These are phyloP conservation scores for Lenzites betulinus DNA, from an alignment of 768 basidiomycete genomes.

Conservation along the genomic window DNA sequence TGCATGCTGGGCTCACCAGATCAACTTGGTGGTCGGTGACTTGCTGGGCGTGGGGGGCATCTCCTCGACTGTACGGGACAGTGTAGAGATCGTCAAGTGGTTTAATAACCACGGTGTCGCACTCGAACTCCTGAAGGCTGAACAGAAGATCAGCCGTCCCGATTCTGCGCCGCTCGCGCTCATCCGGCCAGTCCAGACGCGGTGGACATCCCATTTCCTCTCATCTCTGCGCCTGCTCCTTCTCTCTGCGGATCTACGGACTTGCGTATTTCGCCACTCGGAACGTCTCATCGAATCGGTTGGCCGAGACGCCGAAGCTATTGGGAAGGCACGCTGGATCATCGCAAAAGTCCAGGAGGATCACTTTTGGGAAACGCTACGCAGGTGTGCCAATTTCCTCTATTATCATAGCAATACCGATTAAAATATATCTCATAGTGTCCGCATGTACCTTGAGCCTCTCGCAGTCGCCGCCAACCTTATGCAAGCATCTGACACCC, in stretches of 20 bases:
- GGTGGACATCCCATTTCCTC: conserved; percentile 23
- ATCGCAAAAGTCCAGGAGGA: conserved; percentile 1
- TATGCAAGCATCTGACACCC: neutral
- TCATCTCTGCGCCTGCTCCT: conserved; percentile 2
- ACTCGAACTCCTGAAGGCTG: conserved; percentile 20
- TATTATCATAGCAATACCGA: neutral
- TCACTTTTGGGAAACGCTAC: conserved; percentile 4
- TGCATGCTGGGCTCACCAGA: conserved; percentile 30
- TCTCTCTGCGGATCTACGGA: neutral
- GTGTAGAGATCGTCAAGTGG: conserved; percentile 29
- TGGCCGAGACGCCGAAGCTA: conserved; percentile 15
- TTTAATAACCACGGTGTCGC: conserved; percentile 33
- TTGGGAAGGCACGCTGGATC: neutral
- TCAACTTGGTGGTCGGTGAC: conserved; percentile 33
- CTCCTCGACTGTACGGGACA: neutral
- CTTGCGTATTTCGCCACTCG: neutral
- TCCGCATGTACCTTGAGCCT: neutral
- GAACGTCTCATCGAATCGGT: neutral
- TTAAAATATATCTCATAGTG: neutral
- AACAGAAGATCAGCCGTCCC: conserved; percentile 6
- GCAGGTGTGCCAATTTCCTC: neutral
- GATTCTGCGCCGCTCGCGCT: neutral
- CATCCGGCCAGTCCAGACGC: conserved; percentile 18
- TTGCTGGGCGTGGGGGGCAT: conserved; percentile 10
- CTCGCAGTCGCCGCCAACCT: neutral